Evolutionary conservation across 169 alveolate species (phyloP), one percentile per base, ranked within the genome.

Genomic region (Babesia ovis): DNA sequence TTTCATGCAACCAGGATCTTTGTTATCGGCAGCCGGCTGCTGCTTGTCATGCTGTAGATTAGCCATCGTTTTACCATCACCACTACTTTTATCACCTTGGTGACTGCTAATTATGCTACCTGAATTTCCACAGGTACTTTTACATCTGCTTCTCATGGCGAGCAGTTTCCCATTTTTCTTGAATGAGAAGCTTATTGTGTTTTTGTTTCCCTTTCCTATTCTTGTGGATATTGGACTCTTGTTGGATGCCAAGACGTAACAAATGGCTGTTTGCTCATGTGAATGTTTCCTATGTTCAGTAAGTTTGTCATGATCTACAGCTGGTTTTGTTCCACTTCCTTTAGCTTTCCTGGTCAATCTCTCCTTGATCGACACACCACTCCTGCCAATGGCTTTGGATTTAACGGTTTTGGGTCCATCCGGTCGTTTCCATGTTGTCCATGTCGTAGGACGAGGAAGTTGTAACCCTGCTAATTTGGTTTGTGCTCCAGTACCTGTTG

Each of bases 221-320:
- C 27, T 64, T 11, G 14, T 45, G 46, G 22, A 64, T 8, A 64
- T 0, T 20, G 74, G 18, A 27, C 45, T 51, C 39, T 69, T 59
- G 55, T 68, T 69, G 35, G 71, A 62, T 29, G 81, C 22, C 32
- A 79, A 14, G 20, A 68, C 83, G 25, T 69, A 79, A 57, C 86
- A 79, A 1, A 77, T 41, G n/a, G 83, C 54, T 59, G 72, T 61
- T 1, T 83, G 56, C 16, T 62, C 50, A 53, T 37, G 22, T 39
- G 8, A 14, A 39, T 39, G 8, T 39, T 8, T 39, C 46, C 14
- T 8, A 9, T 8, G 46, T 39, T 9, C 46, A 39, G 8, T 39
- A 9, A 14, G 14, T 39, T 9, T 39, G 14, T 8, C 46, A 39
- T 39, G n/a, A 8, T 39, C 14, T 8, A 14, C 8, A 9, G 46